A percentile compares a stretch with the other conserved stretches of the same genome.
phyloP scores from a whole-genome alignment of 192 early-diverging fungal species.

The Entophlyctis luteolus region DNA sequence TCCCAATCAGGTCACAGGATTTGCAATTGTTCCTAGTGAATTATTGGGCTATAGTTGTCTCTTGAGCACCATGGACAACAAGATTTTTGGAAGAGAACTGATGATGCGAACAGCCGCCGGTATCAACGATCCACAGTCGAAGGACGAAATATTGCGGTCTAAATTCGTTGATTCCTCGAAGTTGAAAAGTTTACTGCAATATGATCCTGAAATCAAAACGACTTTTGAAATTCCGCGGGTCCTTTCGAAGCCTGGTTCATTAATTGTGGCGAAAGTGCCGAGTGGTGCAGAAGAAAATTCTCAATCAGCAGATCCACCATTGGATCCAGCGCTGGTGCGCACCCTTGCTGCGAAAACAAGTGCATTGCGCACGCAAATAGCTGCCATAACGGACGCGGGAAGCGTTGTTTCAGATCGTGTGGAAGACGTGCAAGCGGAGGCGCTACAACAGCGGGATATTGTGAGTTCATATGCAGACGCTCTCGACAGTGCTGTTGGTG shows the following conservation, averaged over 20 bases:
- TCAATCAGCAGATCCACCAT: not conserved
- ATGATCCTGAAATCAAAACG: not conserved
- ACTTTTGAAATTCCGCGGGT: constrained; percentile 6
- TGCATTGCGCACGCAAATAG: not conserved
- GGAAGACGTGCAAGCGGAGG: constrained; percentile 17
- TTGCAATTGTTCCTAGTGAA: constrained; percentile 7
- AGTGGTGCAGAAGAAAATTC: not conserved
- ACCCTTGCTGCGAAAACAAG: constrained; percentile 2
- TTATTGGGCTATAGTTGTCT: constrained; percentile 12
- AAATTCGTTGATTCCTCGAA: too few species aligned
- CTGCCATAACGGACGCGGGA: not conserved
- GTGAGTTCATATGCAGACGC: not conserved
- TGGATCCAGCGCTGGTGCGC: constrained; percentile 3
- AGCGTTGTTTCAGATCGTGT: constrained; percentile 1
- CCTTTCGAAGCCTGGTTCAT: not conserved
- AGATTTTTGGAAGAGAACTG: not conserved
- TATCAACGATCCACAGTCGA: too few species aligned
- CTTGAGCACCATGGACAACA: not conserved
- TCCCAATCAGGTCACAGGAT: not conserved
- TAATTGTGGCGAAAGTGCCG: not conserved
- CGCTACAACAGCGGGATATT: not conserved
- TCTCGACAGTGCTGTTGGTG: not conserved
- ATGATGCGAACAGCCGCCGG: not conserved
- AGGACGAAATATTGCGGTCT: too few species aligned
- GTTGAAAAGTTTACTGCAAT: not conserved